Evolutionary conservation across 2,329 filamentous ascomycete species (phyloP).

Genomic region (Pseudogymnoascus sp.): DNA sequence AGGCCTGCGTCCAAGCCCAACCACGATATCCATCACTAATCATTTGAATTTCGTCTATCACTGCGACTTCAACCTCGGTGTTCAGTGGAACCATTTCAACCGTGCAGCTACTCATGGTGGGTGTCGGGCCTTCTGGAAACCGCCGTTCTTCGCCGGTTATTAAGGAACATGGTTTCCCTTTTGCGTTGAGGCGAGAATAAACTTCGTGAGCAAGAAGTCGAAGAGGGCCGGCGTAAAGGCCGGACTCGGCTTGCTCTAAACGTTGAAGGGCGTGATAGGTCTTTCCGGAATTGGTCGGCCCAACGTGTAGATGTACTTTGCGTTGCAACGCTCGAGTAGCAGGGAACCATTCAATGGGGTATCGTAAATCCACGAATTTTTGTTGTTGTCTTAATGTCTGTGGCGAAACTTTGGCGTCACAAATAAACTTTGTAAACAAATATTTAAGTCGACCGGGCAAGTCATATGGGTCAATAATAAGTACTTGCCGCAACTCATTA

Average conservation of each 20-base stretch:
- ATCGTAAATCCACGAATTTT: conserved; percentile 73
- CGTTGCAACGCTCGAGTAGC: conserved; percentile 72
- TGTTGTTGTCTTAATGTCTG: conserved; percentile 43
- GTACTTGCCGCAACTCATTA: neutral
- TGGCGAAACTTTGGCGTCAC: conserved; percentile 50
- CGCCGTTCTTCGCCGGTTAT: conserved; percentile 88
- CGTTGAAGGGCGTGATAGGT: conserved; percentile 89
- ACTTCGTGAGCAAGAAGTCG: conserved; percentile 88
- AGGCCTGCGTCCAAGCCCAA: conserved; percentile 89
- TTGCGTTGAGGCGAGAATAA: conserved; percentile 77
- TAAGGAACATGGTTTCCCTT: conserved; percentile 69
- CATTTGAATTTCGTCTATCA: conserved; percentile 99
- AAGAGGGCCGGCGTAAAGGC: conserved; percentile 86
- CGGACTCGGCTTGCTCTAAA: conserved; percentile 66
- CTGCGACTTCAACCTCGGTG: conserved; percentile 67
- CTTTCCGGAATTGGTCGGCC: conserved; percentile 96
- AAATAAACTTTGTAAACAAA: conserved; percentile 60
- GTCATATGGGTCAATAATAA: conserved; percentile 42
- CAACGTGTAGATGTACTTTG: conserved; percentile 86
- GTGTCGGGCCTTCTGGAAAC: conserved; percentile 51
- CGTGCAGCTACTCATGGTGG: conserved; percentile 73
- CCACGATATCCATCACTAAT: conserved; percentile 73
- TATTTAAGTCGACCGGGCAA: conserved; percentile 53
- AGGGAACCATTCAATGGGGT: conserved; percentile 88
- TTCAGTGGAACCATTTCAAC: conserved; percentile 73